Base-by-base conservation (phyloP, 2,329 filamentous ascomycete species). In the Fusarium humuli region DNA sequence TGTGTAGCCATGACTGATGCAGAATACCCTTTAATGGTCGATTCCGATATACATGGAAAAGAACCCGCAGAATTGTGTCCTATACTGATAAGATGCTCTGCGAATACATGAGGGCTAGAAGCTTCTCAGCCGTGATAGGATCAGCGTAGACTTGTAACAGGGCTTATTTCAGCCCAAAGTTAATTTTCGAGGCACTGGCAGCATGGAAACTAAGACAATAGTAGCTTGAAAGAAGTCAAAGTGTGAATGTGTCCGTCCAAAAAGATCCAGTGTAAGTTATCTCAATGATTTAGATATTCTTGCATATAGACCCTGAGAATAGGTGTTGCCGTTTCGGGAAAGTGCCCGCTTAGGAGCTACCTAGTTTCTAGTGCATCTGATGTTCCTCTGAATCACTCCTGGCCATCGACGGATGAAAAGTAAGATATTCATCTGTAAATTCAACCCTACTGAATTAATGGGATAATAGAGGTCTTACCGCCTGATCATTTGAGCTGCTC, bases 271-370 rank as follows among this genome's bases (percentile, higher is more conserved):
- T 3, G 30, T 32, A 23, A 23, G n/a, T 44, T 11, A 32, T 25
- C 30, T 14, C 4, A 9, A 5, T 18, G 8, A 22, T 25, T 18
- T 20, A 18, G 9, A 32, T 32, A 37, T 25, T 34, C 18, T 34
- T 49, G 14, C 12, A 7, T 3, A 18, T 11, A 18, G 48, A 40
- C 34, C n/a, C n/a, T 40, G 22, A 50, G 12, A 27, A 27, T 7
- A 49, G 12, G 23, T 52, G 30, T 52, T 52, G 32, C 49, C 49
- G 18, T 40, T 52, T 52, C 16, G 23, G 49, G 49, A 52, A 52
- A 52, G 18, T 41, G 32, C 49, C 49, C 34, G 18, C 18, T 3
- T 37, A 37, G 18, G 2, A 37, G 34, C 34, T 23, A 23, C 5
- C 22, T 40, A n/a, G 49, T 6, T 16, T 41, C 13, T 41, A 52